Evolutionary conservation across 192 early-diverging fungal species (phyloP).

Genomic region (Mycoemilia scoparia): DNA sequence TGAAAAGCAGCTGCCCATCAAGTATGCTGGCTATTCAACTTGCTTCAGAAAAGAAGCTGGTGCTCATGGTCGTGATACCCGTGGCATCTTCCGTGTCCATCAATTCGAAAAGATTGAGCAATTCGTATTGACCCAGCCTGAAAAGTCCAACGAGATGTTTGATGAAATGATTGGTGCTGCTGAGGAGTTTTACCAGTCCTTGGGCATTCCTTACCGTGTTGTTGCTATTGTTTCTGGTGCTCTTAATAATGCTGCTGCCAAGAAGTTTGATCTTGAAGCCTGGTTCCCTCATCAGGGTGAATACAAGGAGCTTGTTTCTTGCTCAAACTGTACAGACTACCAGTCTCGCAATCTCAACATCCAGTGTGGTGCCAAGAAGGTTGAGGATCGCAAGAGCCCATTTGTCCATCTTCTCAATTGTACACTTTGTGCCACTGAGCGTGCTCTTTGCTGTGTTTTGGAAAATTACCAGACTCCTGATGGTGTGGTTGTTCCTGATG

Average conservation of each 20-base stretch:
- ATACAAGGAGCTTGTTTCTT: slow-evolving; percentile 96
- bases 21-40: slow-evolving; percentile 91
- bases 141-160: slow-evolving; percentile 98
- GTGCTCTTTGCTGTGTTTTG: slow-evolving; percentile 83
- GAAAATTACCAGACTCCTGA: slow-evolving; percentile 91
- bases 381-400: slow-evolving; percentile 82
- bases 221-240: slow-evolving; percentile 93
- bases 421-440: slow-evolving; percentile 88
- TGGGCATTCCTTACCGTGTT: slow-evolving; percentile 87
- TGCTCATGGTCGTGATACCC: slow-evolving; percentile 88
- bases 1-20: slow-evolving; percentile 75
- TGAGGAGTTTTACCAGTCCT: slow-evolving; percentile 89
- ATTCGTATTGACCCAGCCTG: slow-evolving; percentile 88
- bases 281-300: slow-evolving; percentile 98
- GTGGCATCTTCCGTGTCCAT: slow-evolving; percentile 99
- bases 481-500: slow-evolving; percentile 73
- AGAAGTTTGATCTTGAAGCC: slow-evolving; percentile 98
- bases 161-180: slow-evolving; percentile 82
- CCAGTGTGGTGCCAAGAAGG: slow-evolving; percentile 91
- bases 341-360: slow-evolving; percentile 90
- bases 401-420: slow-evolving; percentile 97
- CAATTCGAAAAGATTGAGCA: slow-evolving; percentile 99
- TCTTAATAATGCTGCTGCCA: slow-evolving; percentile 96
- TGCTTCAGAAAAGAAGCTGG: slow-evolving; percentile 99
- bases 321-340: slow-evolving; percentile 99